Evolutionary conservation across 495 filamentous ascomycete species (phyloP), one percentile per base, ranked within the genome.

Genomic region (Tuber calosporum): DNA sequence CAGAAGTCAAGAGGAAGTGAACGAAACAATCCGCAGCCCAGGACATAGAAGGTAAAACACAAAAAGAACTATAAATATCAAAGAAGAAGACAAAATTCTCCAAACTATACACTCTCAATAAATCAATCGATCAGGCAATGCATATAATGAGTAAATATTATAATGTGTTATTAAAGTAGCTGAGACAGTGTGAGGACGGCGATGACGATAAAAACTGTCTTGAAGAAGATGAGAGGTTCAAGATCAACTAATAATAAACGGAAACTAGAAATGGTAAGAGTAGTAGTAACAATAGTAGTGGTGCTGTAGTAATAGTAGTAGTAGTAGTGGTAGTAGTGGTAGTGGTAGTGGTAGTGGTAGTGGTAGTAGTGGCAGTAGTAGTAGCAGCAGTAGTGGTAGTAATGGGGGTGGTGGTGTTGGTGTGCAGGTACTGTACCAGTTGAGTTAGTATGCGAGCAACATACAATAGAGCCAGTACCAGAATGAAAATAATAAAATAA

Each of bases 71-170:
- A 38, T 22, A 26, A 26, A 26, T 22, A 8, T 20, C 22, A 53
- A 53, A 11, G 45, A 45, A 22, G 43, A n/a, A 53, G 45, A 53
- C 45, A 20, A 53, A 26, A 53, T 62, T 62, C 53, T 62, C 53
- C 53, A n/a, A 30, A 62, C 45, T 62, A 62, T n/a, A 62, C 53
- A 26, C 53, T 13, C 11, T 62, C 53, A 30, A 62, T 30, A 13
- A 62, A 62, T 62, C 53, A 62, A 58, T 58, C 48, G 26, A 62
- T 62, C 53, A 62, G 53, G 53, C 53, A 62, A 30, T 26, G 11
- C 53, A 62, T 3, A 62, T 62, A 26, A 26, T 53, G 53, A 30
- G 53, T 62, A 30, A 26, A 62, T 20, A 53, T n/a, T 53, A 53
- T 22, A 62, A 26, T 30, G 30, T 62, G 53, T 7, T 62, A 62